Conservation (phyloP, 306 rosid species). For the Cicer arietinum region DNA sequence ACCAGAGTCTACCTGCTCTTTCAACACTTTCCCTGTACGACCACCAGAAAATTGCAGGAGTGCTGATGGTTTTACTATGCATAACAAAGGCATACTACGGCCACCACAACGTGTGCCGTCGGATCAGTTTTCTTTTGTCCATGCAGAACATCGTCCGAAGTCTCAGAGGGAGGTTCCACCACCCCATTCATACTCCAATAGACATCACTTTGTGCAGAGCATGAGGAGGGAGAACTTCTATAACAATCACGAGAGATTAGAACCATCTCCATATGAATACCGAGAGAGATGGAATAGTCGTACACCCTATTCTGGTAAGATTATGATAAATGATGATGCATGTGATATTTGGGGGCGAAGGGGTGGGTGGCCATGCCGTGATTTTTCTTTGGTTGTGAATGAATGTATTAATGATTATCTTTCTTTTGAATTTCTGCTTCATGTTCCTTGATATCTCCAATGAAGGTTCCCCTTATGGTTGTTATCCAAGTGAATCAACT, state of each 20-base stretch:
- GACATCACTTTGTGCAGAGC: constrained; percentile 59
- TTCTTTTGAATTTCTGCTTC: constrained; percentile 30
- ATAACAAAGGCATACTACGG: constrained; percentile 59
- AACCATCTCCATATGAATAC: constrained; percentile 64
- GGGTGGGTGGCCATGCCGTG: constrained; percentile 21
- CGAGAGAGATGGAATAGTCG: constrained; percentile 74
- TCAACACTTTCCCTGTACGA: constrained; percentile 52
- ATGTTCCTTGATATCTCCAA: constrained; percentile 76
- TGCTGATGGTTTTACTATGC: constrained; percentile 57
- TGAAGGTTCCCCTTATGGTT: constrained; percentile 63
- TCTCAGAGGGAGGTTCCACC: constrained; percentile 69
- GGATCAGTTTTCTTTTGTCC: constrained; percentile 81
- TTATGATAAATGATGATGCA: constrained; percentile 27
- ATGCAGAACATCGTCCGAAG: constrained; percentile 64
- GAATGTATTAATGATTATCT: constrained; percentile 30
- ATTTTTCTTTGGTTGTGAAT: constrained; percentile 18
- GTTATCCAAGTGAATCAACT: constrained; percentile 80
- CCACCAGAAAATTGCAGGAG: constrained; percentile 56
- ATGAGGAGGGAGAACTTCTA: constrained; percentile 67
- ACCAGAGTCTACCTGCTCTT: constrained; percentile 62
- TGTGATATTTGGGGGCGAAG: constrained; percentile 18
- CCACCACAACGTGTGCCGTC: constrained; percentile 84
- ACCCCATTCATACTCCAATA: constrained; percentile 64
- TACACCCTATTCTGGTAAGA: constrained; percentile 66
- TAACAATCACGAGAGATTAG: constrained; percentile 82